Conservation (phyloP, 352 stramenopile genomes). For the Globisporangium recalcitrans region DNA sequence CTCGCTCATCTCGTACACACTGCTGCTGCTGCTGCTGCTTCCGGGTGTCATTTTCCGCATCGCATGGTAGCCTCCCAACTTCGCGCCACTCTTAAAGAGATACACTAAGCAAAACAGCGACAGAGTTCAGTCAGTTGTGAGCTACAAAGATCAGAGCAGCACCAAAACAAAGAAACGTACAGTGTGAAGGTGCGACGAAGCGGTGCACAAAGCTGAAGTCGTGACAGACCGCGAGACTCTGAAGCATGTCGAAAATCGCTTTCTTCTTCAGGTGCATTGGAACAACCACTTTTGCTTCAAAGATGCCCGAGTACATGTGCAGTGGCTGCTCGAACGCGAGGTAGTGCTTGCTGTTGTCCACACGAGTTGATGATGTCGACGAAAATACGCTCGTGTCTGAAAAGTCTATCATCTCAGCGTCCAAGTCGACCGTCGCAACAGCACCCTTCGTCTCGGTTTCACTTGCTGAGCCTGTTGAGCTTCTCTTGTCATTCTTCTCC, state of each 20-base stretch:
- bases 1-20: constrained; percentile 64
- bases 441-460: not conserved
- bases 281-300: constrained; percentile 52
- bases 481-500: constrained; percentile 25
- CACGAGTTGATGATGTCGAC: constrained; percentile 13
- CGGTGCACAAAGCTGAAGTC: constrained; percentile 73
- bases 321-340: constrained; percentile 74
- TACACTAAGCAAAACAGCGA: constrained; percentile 33
- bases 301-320: constrained; percentile 70
- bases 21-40: constrained; percentile 19
- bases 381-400: constrained; percentile 2
- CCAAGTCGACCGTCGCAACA: constrained; percentile 4
- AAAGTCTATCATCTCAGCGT: constrained; percentile 34
- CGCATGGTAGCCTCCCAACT: constrained; percentile 66
- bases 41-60: constrained; percentile 40
- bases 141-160: not conserved
- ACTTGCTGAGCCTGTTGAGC: constrained; percentile 9
- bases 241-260: constrained; percentile 67
- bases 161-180: constrained; percentile 18
- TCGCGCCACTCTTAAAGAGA: constrained; percentile 57
- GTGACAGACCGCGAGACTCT: constrained; percentile 54
- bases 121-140: not conserved
- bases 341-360: constrained; percentile 55
- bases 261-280: constrained; percentile 51
- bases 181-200: constrained; percentile 59